Base-by-base conservation (phyloP, 2,329 filamentous ascomycete genomes). In the Alternaria panax region DNA sequence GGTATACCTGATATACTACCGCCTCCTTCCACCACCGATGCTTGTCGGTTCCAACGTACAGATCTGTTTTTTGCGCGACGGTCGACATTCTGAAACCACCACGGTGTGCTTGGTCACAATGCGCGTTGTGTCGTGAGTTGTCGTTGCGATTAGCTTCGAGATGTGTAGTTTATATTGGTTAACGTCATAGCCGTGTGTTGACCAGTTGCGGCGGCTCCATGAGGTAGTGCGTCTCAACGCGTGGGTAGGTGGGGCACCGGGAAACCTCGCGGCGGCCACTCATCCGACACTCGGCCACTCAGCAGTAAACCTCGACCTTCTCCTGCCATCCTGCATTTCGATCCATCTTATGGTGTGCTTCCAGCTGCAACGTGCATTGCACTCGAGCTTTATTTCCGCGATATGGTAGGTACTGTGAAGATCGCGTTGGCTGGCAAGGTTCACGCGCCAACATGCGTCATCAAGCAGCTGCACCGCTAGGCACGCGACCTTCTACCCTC, bases 11-110 rank as follows among this genome's bases (percentile, higher is more conserved):
- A 67, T 88, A 88, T 8, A 87, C 83, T 7, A 83, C 81, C 51
- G 83, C 83, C 69, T 88, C 85, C 65, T 87, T 87, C 86, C 86
- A 88, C 86, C 86, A 88, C 25, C 61, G 54, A 53, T 77, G 74
- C 50, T 73, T 75, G 52, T 77, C 73, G 2, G 67, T 69, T 8
- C 73, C 73, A 24, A 76, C 72, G 45, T 72, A 74, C 2, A 76
- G 54, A 18, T 69, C 64, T 34, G 70, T 70, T 36, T 60, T 62
- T 34, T 47, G 51, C n/a, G 57, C 2, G 30, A 54, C n/a, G 25
- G 14, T 32, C 3, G 61, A 51, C 53, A 67, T 68, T 22, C 16
- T 22, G 20, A 7, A 14, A 20, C 11, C 7, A 41, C 20, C 18
- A 11, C 5, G n/a, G 8, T 18, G 20, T 52, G 4, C 14, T 22